Evolutionary conservation across 148 eudicot species (phyloP).

Genomic region (Fagopyrum homotropicum): DNA sequence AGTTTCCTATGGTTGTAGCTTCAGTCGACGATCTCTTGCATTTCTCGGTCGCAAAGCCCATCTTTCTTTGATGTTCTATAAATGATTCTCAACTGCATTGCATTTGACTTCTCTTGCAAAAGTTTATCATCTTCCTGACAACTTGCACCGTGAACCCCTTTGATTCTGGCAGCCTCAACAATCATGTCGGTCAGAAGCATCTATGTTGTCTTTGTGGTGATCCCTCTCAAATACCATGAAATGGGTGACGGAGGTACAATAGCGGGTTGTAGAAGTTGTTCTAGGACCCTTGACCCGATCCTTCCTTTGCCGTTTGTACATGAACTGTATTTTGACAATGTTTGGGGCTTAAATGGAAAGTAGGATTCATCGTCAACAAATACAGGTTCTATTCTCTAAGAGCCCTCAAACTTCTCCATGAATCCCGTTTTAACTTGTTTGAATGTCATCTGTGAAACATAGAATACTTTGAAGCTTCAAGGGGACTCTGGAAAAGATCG

Average conservation of each 20-base stretch:
- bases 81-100: slow-evolving; percentile 22
- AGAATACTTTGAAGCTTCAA: too few species aligned
- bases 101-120: slow-evolving; percentile 15
- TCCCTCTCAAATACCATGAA: slow-evolving; percentile 93
- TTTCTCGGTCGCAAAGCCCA: slow-evolving; percentile 72
- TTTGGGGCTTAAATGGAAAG: slow-evolving; percentile 55
- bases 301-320: slow-evolving; percentile 76
- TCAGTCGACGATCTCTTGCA: slow-evolving; percentile 23
- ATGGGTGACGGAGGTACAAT: slow-evolving; percentile 91
- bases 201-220: slow-evolving; percentile 75
- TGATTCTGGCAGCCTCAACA: slow-evolving; percentile 63
- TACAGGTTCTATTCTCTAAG: slow-evolving; percentile 77
- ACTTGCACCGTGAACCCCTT: slow-evolving; percentile 26
- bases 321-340: slow-evolving; percentile 38
- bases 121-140: slow-evolving; percentile 6
- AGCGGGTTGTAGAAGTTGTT: slow-evolving; percentile 79
- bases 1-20: slow-evolving; percentile 9
- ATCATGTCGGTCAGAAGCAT: slow-evolving; percentile 61
- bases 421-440: slow-evolving; percentile 78
- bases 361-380: slow-evolving; percentile 68
- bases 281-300: slow-evolving; percentile 69
- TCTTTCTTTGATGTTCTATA: slow-evolving; percentile 55
- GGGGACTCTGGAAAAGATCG: too few species aligned
- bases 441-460: slow-evolving; percentile 65
- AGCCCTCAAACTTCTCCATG: slow-evolving; percentile 91